phyloP scores from a whole-genome alignment of 805 yeast genomes.

The Myxozyma nipponensis region DNA sequence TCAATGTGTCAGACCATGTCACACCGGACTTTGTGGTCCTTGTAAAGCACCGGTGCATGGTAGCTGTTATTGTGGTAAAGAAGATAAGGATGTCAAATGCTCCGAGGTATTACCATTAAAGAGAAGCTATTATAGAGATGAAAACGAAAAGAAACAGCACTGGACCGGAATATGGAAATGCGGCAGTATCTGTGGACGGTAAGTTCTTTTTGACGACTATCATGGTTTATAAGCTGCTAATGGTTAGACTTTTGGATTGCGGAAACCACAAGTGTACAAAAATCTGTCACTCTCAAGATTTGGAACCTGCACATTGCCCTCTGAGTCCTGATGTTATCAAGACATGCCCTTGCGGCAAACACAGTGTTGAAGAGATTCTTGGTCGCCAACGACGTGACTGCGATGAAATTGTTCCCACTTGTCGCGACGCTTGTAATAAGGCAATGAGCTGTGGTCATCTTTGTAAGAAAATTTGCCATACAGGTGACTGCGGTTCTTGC shows the following conservation, averaged over 20 bases:
- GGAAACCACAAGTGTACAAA: conserved; percentile 51
- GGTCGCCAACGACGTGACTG: conserved; percentile 51
- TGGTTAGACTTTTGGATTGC: conserved; percentile 52
- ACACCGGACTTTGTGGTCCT: conserved; percentile 75
- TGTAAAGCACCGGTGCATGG: conserved; percentile 52
- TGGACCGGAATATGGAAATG: conserved; percentile 58
- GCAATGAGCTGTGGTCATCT: conserved; percentile 63
- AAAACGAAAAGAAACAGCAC: conserved; percentile 17
- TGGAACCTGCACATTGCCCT: conserved; percentile 51
- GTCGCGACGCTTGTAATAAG: conserved; percentile 64
- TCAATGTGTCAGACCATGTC: conserved; percentile 60
- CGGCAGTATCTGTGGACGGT: conserved; percentile 40
- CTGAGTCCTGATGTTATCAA: conserved; percentile 55
- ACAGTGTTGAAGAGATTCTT: conserved; percentile 42
- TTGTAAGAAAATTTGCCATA: conserved; percentile 70
- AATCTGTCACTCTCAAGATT: conserved; percentile 53
- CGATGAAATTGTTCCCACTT: conserved; percentile 74
- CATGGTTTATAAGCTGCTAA: conserved; percentile 24
- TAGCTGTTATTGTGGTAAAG: conserved; percentile 73
- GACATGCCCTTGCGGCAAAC: conserved; percentile 79
- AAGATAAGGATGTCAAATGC: conserved; percentile 45
- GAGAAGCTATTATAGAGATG: conserved; percentile 29
- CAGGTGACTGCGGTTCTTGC: conserved; percentile 73
- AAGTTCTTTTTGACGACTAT: not conserved
- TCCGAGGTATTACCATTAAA: conserved; percentile 31